Conservation (phyloP, 2,329 filamentous ascomycete genomes). For the Xylaria sp. region DNA sequence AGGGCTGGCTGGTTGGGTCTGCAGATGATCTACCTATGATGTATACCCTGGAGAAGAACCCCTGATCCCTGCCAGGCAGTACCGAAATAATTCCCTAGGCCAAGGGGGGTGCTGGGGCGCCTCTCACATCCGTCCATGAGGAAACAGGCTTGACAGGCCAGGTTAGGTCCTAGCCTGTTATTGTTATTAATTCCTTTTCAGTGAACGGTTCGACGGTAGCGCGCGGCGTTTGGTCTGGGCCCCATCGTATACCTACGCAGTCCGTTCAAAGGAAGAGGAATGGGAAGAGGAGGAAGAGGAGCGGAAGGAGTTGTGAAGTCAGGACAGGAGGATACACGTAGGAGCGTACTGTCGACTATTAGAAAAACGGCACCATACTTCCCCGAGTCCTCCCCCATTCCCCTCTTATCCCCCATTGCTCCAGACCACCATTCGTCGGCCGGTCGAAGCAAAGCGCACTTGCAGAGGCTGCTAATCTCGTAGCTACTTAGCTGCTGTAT, state of each 20-base stretch:
- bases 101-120: not conserved
- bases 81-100: not conserved
- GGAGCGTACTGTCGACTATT: no score
- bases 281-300: not conserved
- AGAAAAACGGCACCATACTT: no score
- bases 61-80: constrained; percentile 11
- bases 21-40: constrained; percentile 35
- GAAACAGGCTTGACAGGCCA: no score
- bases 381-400: no score
- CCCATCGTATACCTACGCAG: not conserved
- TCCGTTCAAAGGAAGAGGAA: no score
- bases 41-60: constrained; percentile 25
- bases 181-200: no score
- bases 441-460: not conserved
- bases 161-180: not conserved
- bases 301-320: no score
- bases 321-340: no score
- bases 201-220: not conserved
- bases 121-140: not conserved
- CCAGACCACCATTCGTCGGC: not conserved
- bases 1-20: constrained; percentile 21
- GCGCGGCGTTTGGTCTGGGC: not conserved
- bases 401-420: no score
- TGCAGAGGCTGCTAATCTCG: not conserved
- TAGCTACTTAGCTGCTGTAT: not conserved